Percentiles rank a stretch among this genome's conserved stretches.
Evolutionary conservation across 1,139 yeast species (phyloP).

Genomic region (Candida dubliniensis): DNA sequence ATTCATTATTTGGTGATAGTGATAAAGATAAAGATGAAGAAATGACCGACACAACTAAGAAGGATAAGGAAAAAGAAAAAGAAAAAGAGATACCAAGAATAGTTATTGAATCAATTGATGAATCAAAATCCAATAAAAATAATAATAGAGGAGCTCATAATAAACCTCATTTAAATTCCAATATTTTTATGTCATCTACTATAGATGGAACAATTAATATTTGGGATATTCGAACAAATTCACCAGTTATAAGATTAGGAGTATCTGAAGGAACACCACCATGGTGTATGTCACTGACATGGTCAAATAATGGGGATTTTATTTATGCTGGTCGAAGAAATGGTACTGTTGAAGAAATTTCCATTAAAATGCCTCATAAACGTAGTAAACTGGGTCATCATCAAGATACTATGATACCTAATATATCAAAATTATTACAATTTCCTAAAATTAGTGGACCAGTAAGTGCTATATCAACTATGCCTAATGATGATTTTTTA

Average conservation of each 20-base stretch:
- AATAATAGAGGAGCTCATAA: conserved; percentile 16
- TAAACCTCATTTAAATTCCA: conserved; percentile 43
- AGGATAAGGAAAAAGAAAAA: conserved; percentile 10
- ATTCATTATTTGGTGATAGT: conserved; percentile 77
- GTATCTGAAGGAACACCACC: conserved; percentile 78
- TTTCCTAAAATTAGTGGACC: conserved; percentile 93
- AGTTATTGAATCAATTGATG: conserved; percentile 24
- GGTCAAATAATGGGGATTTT: conserved; percentile 82
- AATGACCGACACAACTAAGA: background rate
- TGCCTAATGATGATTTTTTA: conserved; percentile 79
- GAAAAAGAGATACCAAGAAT: conserved; percentile 21
- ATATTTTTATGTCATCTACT: conserved; percentile 73
- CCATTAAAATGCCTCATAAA: conserved; percentile 59
- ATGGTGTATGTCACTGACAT: conserved; percentile 92
- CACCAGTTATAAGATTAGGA: conserved; percentile 53
- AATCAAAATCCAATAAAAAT: conserved; percentile 11
- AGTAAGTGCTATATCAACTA: conserved; percentile 73
- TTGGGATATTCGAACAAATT: conserved; percentile 72
- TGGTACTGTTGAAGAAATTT: conserved; percentile 83
- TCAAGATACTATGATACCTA: conserved; percentile 34
- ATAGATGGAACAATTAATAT: conserved; percentile 81
- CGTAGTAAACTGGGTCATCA: conserved; percentile 19
- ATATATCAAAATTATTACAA: conserved; percentile 58
- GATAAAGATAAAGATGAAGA: conserved; percentile 50
- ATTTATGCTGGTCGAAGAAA: conserved; percentile 88